Base-by-base conservation (phyloP, 2,329 filamentous ascomycete species). In the Talaromyces sp. region DNA sequence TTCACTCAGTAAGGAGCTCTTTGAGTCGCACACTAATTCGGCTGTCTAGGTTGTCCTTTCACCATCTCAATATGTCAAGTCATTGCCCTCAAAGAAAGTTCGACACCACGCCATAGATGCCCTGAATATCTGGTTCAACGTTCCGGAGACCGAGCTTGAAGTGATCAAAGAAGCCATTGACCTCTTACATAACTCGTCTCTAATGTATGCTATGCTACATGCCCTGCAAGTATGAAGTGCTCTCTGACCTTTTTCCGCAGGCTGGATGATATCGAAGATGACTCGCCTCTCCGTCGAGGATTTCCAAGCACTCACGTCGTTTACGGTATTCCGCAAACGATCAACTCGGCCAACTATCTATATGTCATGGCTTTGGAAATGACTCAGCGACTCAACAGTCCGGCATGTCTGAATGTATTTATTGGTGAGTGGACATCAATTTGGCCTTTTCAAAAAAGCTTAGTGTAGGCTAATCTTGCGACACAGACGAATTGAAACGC, bases 11-110 rank as follows among this genome's bases (percentile, higher is more conserved):
- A 14, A 28, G n/a, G n/a, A n/a, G n/a, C 18, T 11, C 23, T 25
- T 16, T 7, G 7, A 3, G 25, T 48, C 16, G 25, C 8, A 52
- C 16, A 33, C 25, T 52, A 4, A 52, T 5, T n/a, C 25, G 16
- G 1, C 3, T n/a, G 16, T 18, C 8, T 18, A 56, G 52, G 52
- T 56, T 23, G 21, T 58, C n/a, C 56, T 28, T 14, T 18, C 39
- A 23, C 72, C 72, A 0, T 71, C 69, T 57, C 66, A 72, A 37
- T 77, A 77, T 58, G 66, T 76, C 40, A 67, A 66, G 23, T 70
- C 71, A 9, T 67, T 74, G 33, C 73, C 71, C 6, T 74, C 73
- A 6, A 79, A 79, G 61, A 73, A 73, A 23, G 69, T 79, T 55
- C 69, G 76, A 7, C 66, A 70, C 11, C 67, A 71, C 40, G 65